These are phyloP conservation scores for Globisporangium paroecandrum DNA, from an alignment of 352 stramenopile genomes.

Conservation along the genomic window DNA sequence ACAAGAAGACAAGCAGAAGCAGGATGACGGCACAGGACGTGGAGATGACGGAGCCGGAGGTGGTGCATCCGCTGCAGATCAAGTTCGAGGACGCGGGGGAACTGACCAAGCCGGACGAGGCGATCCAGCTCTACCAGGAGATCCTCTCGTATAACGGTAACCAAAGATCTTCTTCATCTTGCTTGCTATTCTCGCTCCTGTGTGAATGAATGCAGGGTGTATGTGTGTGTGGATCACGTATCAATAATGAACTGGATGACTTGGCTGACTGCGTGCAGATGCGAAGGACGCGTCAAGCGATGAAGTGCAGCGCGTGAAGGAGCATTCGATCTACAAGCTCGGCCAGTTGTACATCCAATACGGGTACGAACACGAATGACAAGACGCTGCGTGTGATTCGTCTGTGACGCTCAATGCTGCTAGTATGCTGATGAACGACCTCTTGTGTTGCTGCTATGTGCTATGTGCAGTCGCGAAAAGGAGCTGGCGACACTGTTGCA, in stretches of 20 bases:
- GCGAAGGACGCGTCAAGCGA: constrained; percentile 59
- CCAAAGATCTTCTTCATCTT: constrained; percentile 4
- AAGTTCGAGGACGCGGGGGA: constrained; percentile 78
- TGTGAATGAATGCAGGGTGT: constrained; percentile 1
- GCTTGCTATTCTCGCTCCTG: not conserved
- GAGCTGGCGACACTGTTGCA: constrained; percentile 84
- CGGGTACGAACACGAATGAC: constrained; percentile 29
- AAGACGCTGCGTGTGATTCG: not conserved
- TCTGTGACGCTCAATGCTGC: not conserved
- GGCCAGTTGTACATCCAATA: constrained; percentile 90
- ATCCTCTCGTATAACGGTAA: constrained; percentile 66
- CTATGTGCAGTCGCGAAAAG: constrained; percentile 64
- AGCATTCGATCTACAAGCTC: constrained; percentile 95
- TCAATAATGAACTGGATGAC: not conserved
- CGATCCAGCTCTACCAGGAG: constrained; percentile 60
- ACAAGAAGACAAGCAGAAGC: not conserved
- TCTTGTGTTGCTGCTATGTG: not conserved
- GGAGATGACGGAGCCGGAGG: constrained; percentile 68
- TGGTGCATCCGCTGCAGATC: constrained; percentile 66
- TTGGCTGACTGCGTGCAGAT: constrained; percentile 23
- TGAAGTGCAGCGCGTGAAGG: constrained; percentile 90
- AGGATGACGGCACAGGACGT: constrained; percentile 42
- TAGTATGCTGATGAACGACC: not conserved
- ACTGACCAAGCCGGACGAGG: constrained; percentile 37
- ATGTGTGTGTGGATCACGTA: not conserved